These are phyloP conservation scores for Melampsora allii-populina DNA, from an alignment of 1,284 basidiomycete genomes.

Conservation along the genomic window DNA sequence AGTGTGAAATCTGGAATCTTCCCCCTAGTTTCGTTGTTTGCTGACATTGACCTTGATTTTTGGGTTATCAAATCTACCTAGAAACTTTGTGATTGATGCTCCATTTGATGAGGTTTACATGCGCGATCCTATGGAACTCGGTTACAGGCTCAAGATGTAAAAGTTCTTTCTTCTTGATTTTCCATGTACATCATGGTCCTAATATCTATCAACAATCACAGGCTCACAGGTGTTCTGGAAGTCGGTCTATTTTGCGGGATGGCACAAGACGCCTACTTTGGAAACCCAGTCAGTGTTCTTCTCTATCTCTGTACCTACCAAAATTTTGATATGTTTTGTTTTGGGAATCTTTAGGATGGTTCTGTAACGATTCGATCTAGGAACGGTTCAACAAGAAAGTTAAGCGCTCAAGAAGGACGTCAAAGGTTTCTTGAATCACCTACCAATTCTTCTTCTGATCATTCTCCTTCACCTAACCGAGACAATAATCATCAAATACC, in stretches of 20 bases:
- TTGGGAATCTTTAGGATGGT: constrained; percentile 19
- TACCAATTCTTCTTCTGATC: constrained; percentile 1
- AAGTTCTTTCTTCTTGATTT: constrained; percentile 48
- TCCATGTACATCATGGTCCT: constrained; percentile 46
- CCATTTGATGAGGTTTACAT: constrained; percentile 71
- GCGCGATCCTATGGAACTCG: constrained; percentile 62
- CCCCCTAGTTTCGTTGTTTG: background rate
- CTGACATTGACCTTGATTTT: background rate
- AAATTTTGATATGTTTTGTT: background rate
- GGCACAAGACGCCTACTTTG: constrained; percentile 96
- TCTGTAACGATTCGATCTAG: constrained; percentile 33
- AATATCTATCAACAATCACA: constrained; percentile 54
- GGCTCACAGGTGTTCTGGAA: constrained; percentile 94
- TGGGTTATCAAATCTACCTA: constrained; percentile 50
- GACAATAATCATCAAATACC: no score
- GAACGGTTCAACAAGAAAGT: constrained; percentile 12
- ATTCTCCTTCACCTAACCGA: no score
- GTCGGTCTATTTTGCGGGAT: constrained; percentile 92
- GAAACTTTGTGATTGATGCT: constrained; percentile 91
- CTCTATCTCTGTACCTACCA: background rate
- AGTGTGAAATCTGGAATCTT: background rate
- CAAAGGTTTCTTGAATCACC: background rate
- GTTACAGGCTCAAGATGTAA: constrained; percentile 51
- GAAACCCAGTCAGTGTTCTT: constrained; percentile 65
- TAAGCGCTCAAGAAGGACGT: constrained; percentile 19